Evolutionary conservation across 2,329 filamentous ascomycete genomes (phyloP).

Genomic region (Metarhizium anisopliae): DNA sequence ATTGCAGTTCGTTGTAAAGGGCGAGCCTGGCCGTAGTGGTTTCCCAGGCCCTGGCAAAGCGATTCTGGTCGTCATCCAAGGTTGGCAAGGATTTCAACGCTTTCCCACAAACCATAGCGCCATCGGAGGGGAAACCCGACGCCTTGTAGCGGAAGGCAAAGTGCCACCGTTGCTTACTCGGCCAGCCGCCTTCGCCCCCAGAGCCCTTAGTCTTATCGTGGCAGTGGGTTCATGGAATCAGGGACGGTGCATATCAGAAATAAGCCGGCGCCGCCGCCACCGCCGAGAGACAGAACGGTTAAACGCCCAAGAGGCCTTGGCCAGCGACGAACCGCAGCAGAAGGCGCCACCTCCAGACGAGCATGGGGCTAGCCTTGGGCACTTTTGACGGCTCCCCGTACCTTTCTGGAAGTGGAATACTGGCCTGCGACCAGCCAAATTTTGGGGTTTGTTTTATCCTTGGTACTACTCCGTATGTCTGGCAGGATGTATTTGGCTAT

Average conservation of each 20-base stretch:
- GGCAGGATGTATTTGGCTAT: too few relatives aligned
- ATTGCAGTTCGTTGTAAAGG: neutral
- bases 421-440: neutral
- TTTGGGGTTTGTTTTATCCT: neutral
- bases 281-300: neutral
- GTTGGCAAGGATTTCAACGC: neutral
- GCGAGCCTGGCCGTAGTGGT: neutral
- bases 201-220: too few relatives aligned
- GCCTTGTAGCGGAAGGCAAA: too few relatives aligned
- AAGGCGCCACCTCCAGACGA: constrained; percentile 1
- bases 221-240: too few relatives aligned
- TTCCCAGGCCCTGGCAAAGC: neutral
- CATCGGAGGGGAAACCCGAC: neutral
- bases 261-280: too few relatives aligned
- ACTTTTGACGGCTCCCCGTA: neutral
- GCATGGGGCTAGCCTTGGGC: neutral
- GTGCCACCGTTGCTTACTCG: too few relatives aligned
- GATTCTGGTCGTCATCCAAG: neutral
- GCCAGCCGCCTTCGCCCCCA: too few relatives aligned
- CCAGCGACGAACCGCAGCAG: neutral
- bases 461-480: too few relatives aligned
- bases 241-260: too few relatives aligned
- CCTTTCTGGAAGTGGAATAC: neutral
- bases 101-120: neutral
- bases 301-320: neutral